A percentile compares a stretch with the other conserved stretches of the same genome.
phyloP scores from a whole-genome alignment of 2,329 filamentous ascomycete genomes.

The Cercospora zeina region DNA sequence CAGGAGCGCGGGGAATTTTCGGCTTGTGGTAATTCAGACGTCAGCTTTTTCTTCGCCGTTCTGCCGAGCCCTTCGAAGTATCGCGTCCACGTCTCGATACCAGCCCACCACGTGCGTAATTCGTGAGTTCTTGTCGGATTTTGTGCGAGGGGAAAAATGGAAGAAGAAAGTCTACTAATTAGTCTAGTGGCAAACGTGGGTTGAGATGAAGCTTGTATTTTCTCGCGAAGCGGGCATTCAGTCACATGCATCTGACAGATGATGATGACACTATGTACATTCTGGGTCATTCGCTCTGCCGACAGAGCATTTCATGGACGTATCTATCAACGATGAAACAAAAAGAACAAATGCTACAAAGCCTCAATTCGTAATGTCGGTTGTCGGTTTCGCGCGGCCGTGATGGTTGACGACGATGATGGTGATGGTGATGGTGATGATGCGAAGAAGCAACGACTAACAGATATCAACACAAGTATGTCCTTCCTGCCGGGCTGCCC shows the following conservation, averaged over 20 bases:
- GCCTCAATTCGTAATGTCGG: neutral
- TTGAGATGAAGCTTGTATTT: too few species aligned
- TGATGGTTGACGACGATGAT: too few species aligned
- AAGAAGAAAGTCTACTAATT: too few species aligned
- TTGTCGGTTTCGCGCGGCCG: too few species aligned
- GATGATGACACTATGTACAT: neutral
- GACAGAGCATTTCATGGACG: slow-evolving; percentile 1
- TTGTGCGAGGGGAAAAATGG: too few species aligned
- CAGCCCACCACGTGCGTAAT: too few species aligned
- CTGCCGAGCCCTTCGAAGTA: neutral
- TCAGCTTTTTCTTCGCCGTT: neutral
- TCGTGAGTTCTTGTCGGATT: too few species aligned
- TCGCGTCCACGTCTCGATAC: too few species aligned
- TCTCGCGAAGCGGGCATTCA: too few species aligned
- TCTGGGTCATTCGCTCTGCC: neutral
- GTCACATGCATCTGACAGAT: neutral
- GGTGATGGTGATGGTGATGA: too few species aligned
- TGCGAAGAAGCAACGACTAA: neutral
- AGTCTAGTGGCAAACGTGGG: too few species aligned
- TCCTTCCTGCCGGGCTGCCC: neutral
- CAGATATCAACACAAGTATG: slow-evolving; percentile 1
- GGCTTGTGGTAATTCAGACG: neutral
- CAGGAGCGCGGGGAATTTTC: neutral
- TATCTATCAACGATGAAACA: neutral
- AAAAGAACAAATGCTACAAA: neutral